These are phyloP conservation scores for Leishmania aethiopica DNA, from an alignment of 208 protist genomes.

Conservation along the genomic window DNA sequence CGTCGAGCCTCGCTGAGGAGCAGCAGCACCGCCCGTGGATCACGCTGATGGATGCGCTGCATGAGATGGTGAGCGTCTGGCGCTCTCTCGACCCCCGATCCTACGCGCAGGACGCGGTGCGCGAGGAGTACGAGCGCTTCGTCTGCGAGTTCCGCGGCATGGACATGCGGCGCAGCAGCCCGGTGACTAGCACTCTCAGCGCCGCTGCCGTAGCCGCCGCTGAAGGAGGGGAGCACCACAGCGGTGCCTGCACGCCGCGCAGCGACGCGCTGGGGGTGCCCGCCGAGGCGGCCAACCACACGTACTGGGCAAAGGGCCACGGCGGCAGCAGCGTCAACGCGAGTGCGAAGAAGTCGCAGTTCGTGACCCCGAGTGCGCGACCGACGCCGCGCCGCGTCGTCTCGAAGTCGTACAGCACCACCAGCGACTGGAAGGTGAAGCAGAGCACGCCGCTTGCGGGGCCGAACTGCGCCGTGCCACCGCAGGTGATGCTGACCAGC, in stretches of 20 bases:
- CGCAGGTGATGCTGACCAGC: slow-evolving; percentile 50
- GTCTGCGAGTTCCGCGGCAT: slow-evolving; percentile 32
- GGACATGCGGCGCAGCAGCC: neutral
- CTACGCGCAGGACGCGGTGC: slow-evolving; percentile 30
- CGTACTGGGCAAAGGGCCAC: neutral
- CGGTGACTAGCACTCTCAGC: neutral
- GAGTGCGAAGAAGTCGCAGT: slow-evolving; percentile 30
- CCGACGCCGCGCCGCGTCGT: slow-evolving; percentile 78
- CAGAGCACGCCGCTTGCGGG: slow-evolving; percentile 19
- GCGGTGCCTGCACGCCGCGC: slow-evolving; percentile 23
- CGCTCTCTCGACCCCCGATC: slow-evolving; percentile 32
- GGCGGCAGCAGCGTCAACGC: slow-evolving; percentile 6
- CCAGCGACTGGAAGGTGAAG: slow-evolving; percentile 36
- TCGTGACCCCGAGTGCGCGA: slow-evolving; percentile 74
- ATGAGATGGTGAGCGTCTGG: slow-evolving; percentile 70
- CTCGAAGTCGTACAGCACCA: slow-evolving; percentile 48
- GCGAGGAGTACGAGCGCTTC: slow-evolving; percentile 43
- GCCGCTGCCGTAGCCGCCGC: neutral
- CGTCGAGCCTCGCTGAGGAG: slow-evolving; percentile 43
- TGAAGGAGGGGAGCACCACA: slow-evolving; percentile 12
- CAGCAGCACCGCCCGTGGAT: slow-evolving; percentile 62
- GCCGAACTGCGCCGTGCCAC: slow-evolving; percentile 1
- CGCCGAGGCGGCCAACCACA: slow-evolving; percentile 2
- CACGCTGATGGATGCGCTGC: slow-evolving; percentile 67
- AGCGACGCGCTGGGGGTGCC: slow-evolving; percentile 17